Evolutionary conservation across 1,284 basidiomycete species (phyloP).

Genomic region (Trametes polyzona): DNA sequence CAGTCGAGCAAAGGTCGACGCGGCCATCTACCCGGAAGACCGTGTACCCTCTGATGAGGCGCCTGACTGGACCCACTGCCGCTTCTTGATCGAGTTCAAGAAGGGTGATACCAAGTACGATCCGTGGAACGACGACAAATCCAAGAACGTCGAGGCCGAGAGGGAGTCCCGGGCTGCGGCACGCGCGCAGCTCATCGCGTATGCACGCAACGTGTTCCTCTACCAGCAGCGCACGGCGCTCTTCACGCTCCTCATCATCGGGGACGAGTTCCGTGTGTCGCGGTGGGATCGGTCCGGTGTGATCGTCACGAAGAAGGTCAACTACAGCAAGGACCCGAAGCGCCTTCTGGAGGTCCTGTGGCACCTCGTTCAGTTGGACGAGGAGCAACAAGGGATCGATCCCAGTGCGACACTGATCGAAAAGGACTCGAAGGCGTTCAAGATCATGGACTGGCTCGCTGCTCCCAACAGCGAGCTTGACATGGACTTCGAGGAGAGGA

Average conservation of each 20-base stretch:
- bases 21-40: not conserved
- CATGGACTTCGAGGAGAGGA: not conserved
- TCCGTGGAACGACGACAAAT: not conserved
- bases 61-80: not conserved
- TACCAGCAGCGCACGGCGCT: not conserved
- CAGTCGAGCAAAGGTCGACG: not conserved
- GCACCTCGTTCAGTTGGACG: constrained; percentile 4
- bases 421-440: not conserved
- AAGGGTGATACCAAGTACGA: not conserved
- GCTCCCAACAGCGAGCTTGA: not conserved
- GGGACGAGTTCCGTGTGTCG: constrained; percentile 7
- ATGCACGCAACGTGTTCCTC: not conserved
- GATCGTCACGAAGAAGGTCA: constrained; percentile 15
- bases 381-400: constrained; percentile 15
- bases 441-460: constrained; percentile 3
- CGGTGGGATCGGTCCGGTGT: constrained; percentile 23
- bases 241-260: not conserved
- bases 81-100: constrained; percentile 4
- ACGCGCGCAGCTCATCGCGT: not conserved
- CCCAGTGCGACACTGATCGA: not conserved
- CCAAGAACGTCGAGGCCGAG: not conserved
- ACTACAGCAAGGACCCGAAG: constrained; percentile 14
- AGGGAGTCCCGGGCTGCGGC: not conserved
- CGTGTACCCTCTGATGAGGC: not conserved
- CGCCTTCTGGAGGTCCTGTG: constrained; percentile 18